phyloP scores from a whole-genome alignment of 495 filamentous ascomycete species.

The Xylaria palmicola region DNA sequence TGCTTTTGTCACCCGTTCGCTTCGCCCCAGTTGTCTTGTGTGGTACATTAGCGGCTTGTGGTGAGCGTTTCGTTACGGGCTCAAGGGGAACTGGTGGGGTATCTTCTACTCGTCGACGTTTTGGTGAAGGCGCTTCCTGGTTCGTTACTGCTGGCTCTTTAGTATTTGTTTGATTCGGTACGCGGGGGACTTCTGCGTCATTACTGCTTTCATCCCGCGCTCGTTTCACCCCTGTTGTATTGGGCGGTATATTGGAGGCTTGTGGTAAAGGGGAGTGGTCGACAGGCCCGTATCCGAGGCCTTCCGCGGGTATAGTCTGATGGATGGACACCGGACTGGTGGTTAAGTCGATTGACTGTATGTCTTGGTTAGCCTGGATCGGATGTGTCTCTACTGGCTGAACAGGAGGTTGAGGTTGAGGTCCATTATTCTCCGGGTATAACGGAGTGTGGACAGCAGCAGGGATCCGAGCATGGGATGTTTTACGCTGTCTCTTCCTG shows the following conservation, averaged over 20 bases:
- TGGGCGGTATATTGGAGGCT: background rate
- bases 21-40: background rate
- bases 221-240: background rate
- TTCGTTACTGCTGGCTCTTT: background rate
- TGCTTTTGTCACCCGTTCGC: background rate
- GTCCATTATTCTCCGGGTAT: background rate
- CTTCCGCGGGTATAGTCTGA: background rate
- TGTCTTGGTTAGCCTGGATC: background rate
- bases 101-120: background rate
- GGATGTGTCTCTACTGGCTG: background rate
- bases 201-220: background rate
- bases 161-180: background rate
- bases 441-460: background rate
- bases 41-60: background rate
- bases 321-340: background rate
- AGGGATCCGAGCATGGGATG: background rate
- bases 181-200: background rate
- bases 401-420: background rate
- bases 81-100: background rate
- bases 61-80: background rate
- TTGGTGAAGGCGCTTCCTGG: background rate
- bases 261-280: background rate
- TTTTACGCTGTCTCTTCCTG: background rate
- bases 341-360: background rate
- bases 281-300: too few relatives aligned